These are phyloP conservation scores for Cytospora piceicola DNA, from an alignment of 2,329 filamentous ascomycete species.

Conservation along the genomic window DNA sequence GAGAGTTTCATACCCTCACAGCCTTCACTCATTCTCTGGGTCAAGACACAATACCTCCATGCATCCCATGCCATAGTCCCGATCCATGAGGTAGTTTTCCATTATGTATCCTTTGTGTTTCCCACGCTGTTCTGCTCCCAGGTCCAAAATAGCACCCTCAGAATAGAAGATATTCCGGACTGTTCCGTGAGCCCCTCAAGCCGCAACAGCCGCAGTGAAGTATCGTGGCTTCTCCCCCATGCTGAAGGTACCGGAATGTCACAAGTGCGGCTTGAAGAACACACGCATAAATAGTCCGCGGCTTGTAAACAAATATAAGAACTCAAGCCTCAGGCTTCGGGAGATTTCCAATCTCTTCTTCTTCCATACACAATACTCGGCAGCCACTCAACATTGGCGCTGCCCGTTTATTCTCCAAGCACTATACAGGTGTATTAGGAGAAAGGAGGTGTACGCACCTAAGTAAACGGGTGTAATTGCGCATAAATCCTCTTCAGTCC, in stretches of 20 bases:
- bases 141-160: no score
- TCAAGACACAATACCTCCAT: background rate
- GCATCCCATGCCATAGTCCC: background rate
- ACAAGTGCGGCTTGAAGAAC: background rate
- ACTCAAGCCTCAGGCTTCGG: background rate
- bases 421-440: background rate
- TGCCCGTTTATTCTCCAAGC: background rate
- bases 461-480: background rate
- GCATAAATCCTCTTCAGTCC: background rate
- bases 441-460: background rate
- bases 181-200: no score
- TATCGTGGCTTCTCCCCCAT: no score
- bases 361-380: background rate
- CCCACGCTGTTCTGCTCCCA: no score
- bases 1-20: no score
- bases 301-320: background rate
- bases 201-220: no score
- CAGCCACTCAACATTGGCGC: no score
- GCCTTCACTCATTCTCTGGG: background rate
- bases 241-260: no score
- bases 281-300: background rate
- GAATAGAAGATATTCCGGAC: no score
- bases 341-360: background rate
- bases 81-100: background rate
- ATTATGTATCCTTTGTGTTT: background rate